A percentile compares a stretch with the other conserved stretches of the same genome.
phyloP scores from a whole-genome alignment of 2,329 filamentous ascomycete genomes.

The Shiraia bambusicola region DNA sequence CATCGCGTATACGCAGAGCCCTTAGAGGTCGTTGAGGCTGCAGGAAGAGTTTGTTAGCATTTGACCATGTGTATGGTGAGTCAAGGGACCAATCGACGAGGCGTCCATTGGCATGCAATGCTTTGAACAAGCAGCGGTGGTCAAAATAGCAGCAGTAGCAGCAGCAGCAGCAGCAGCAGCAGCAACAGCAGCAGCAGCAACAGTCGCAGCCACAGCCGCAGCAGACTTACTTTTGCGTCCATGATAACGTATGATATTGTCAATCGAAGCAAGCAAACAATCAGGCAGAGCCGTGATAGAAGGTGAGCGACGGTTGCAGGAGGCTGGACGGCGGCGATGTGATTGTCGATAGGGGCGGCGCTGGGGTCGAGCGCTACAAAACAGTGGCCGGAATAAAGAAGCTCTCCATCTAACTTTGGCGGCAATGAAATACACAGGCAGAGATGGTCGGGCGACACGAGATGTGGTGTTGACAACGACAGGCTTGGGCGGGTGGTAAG shows the following conservation, averaged over 20 bases:
- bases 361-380: slow-evolving; percentile 36
- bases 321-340: slow-evolving; percentile 17
- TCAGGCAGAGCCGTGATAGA: slow-evolving; percentile 13
- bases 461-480: slow-evolving; percentile 30
- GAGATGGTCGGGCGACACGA: slow-evolving; percentile 29
- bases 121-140: not conserved
- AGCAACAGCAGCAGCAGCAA: slow-evolving; percentile 1
- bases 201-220: slow-evolving; percentile 4
- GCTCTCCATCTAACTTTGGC: slow-evolving; percentile 45
- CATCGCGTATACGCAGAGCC: slow-evolving; percentile 64
- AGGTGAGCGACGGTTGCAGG: slow-evolving; percentile 22
- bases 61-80: slow-evolving; percentile 6
- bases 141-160: not conserved
- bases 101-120: not conserved
- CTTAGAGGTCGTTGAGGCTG: slow-evolving; percentile 71
- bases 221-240: slow-evolving; percentile 48
- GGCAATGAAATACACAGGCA: slow-evolving; percentile 42
- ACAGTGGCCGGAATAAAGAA: slow-evolving; percentile 42
- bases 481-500: slow-evolving; percentile 20
- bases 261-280: slow-evolving; percentile 22
- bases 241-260: slow-evolving; percentile 32
- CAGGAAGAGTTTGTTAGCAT: slow-evolving; percentile 20
- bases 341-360: slow-evolving; percentile 28
- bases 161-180: slow-evolving; percentile 5
- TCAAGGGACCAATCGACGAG: too few species aligned